phyloP scores from a whole-genome alignment of 1,139 yeast species.

The Suhomyces terraborum region DNA sequence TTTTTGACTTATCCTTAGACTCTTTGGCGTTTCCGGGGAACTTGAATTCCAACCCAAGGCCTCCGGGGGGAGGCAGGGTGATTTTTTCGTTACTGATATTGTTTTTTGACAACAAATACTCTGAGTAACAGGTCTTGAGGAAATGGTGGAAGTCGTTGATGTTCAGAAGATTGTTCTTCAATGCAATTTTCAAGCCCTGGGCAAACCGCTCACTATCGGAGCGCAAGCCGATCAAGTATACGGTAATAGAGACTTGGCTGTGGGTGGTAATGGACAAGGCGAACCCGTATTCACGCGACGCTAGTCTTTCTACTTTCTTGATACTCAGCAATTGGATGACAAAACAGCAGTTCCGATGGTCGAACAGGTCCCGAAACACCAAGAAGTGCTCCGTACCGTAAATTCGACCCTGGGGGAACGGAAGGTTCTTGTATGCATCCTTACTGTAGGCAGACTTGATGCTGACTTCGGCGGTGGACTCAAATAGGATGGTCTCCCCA shows the following conservation, averaged over 20 bases:
- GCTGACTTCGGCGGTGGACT: slow-evolving; percentile 69
- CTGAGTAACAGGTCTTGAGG: slow-evolving; percentile 77
- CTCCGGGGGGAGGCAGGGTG: slow-evolving; percentile 71
- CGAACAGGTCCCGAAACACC: slow-evolving; percentile 71
- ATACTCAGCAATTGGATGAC: slow-evolving; percentile 75
- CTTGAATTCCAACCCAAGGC: slow-evolving; percentile 77
- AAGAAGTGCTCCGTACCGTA: slow-evolving; percentile 74
- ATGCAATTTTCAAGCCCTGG: slow-evolving; percentile 57
- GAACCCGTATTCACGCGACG: slow-evolving; percentile 75
- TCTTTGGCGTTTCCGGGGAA: slow-evolving; percentile 89
- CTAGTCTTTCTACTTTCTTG: slow-evolving; percentile 83
- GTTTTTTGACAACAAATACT: slow-evolving; percentile 71
- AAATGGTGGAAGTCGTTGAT: slow-evolving; percentile 67
- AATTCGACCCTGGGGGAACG: slow-evolving; percentile 58
- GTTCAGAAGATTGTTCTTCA: slow-evolving; percentile 64
- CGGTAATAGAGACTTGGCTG: slow-evolving; percentile 61
- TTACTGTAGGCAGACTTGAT: slow-evolving; percentile 42
- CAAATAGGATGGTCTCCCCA: slow-evolving; percentile 64
- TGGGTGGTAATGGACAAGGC: slow-evolving; percentile 73
- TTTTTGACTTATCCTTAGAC: slow-evolving; percentile 77
- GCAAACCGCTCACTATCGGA: slow-evolving; percentile 84
- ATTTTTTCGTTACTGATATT: slow-evolving; percentile 46
- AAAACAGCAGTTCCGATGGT: slow-evolving; percentile 67
- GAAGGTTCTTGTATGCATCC: slow-evolving; percentile 28
- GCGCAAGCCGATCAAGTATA: slow-evolving; percentile 78